These are phyloP conservation scores for Lactarius hatsudake DNA, from an alignment of 768 basidiomycete species.

Conservation along the genomic window DNA sequence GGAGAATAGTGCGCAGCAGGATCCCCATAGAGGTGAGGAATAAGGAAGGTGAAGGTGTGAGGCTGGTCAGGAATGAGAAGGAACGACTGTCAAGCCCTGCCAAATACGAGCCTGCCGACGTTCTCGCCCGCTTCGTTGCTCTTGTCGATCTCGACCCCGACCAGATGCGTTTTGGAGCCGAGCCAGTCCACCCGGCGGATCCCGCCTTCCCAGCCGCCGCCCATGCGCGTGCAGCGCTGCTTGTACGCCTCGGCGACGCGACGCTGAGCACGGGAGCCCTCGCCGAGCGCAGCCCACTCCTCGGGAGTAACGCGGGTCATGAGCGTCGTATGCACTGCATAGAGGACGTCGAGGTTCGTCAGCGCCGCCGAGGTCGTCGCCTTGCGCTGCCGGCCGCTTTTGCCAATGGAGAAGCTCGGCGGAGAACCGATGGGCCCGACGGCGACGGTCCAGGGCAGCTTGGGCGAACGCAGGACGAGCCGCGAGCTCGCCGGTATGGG, in stretches of 20 bases:
- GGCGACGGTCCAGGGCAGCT: constrained; percentile 60
- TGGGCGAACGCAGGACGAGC: constrained; percentile 52
- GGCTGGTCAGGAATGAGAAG: not conserved
- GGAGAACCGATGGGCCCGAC: constrained; percentile 40
- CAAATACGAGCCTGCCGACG: constrained; percentile 51
- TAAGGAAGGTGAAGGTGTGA: not conserved
- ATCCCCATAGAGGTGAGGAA: not conserved
- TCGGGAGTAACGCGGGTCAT: constrained; percentile 54
- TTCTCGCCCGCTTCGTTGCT: constrained; percentile 36
- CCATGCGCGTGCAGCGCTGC: constrained; percentile 54
- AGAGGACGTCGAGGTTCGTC: constrained; percentile 64
- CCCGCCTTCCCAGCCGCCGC: constrained; percentile 68
- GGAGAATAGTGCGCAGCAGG: constrained; percentile 12
- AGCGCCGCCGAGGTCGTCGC: constrained; percentile 33
- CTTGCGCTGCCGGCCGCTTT: constrained; percentile 12
- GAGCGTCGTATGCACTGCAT: constrained; percentile 57
- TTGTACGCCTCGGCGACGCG: constrained; percentile 62
- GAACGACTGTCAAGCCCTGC: constrained; percentile 35
- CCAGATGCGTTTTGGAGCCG: constrained; percentile 54
- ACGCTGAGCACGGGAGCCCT: constrained; percentile 54
- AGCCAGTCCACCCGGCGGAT: constrained; percentile 67
- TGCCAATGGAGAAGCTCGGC: constrained; percentile 28
- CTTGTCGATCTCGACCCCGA: constrained; percentile 61
- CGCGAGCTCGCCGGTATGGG: constrained; percentile 44
- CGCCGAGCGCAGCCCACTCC: constrained; percentile 62